These are phyloP conservation scores for Madurella fahalii DNA, from an alignment of 2,329 filamentous ascomycete species.

Conservation along the genomic window DNA sequence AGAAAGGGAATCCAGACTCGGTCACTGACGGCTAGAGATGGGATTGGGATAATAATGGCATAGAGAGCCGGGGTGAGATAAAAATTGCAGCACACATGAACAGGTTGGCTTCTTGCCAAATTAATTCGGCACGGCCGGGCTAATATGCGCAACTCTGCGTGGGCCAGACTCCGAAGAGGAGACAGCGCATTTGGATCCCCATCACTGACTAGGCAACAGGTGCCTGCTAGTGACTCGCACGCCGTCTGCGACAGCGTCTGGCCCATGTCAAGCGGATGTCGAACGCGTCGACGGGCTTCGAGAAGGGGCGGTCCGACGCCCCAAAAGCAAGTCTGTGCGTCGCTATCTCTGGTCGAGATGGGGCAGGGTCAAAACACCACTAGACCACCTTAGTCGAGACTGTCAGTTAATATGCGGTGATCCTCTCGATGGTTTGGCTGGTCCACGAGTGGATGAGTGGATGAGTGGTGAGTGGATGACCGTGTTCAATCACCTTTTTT, in stretches of 20 bases:
- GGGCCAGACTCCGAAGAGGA: neutral
- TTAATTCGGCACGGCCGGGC: constrained; percentile 23
- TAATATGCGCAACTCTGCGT: constrained; percentile 26
- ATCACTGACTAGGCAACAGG: neutral
- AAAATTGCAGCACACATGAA: constrained; percentile 14
- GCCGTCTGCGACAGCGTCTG: too few relatives aligned
- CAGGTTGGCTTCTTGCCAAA: constrained; percentile 18
- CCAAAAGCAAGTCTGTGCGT: constrained; percentile 13
- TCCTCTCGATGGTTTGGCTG: constrained; percentile 17
- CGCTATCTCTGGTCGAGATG: constrained; percentile 14
- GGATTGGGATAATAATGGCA: constrained; percentile 22
- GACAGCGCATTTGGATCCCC: neutral
- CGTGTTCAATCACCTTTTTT: constrained; percentile 2
- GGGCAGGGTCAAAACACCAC: constrained; percentile 2
- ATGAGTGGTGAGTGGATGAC: neutral
- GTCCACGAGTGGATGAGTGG: constrained; percentile 8
- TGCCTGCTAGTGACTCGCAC: too few relatives aligned
- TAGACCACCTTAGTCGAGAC: constrained; percentile 10
- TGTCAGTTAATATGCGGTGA: constrained; percentile 21
- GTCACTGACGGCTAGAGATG: constrained; percentile 25
- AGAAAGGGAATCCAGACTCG: constrained; percentile 15
- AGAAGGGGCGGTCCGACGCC: constrained; percentile 9
- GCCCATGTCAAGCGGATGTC: neutral
- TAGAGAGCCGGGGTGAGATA: constrained; percentile 5
- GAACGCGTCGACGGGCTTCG: neutral